phyloP scores from a whole-genome alignment of 768 basidiomycete genomes.

The Dictyophora rubrovolvata region DNA sequence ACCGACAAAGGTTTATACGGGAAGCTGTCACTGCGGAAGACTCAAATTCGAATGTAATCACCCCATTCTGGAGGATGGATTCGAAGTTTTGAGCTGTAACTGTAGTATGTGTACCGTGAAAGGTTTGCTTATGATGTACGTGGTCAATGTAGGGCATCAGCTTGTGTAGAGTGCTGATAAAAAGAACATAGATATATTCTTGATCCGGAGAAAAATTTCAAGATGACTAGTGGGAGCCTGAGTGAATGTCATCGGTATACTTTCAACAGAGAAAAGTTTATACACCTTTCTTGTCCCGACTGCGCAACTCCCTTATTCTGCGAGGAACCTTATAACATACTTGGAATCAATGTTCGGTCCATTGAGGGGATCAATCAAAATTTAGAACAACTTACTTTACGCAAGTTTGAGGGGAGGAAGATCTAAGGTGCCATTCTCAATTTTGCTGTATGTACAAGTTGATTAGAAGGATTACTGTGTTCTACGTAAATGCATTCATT shows the following conservation, averaged over 20 bases:
- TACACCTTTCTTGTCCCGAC: not conserved
- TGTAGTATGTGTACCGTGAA: not conserved
- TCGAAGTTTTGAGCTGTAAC: not conserved
- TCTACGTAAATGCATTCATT: too few species aligned
- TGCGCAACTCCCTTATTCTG: not conserved
- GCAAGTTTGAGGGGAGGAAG: not conserved
- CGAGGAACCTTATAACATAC: not conserved
- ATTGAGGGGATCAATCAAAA: not conserved
- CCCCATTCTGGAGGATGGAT: not conserved
- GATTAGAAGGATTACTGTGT: too few species aligned
- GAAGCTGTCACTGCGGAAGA: not conserved
- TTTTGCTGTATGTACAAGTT: too few species aligned
- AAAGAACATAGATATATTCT: not conserved
- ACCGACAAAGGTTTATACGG: not conserved
- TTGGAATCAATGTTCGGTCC: not conserved
- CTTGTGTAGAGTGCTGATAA: not conserved
- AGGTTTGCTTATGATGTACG: not conserved
- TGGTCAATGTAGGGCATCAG: not conserved
- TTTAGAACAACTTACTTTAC: not conserved
- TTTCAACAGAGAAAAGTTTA: not conserved
- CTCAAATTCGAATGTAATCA: not conserved
- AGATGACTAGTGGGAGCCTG: not conserved
- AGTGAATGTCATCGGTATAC: not conserved
- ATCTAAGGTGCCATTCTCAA: too few species aligned
- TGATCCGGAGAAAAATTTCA: not conserved